Percentiles rank a stretch among this genome's conserved stretches.
Conservation (phyloP, 2,329 filamentous ascomycete species). For the Rhexocercosporidium sp. region DNA sequence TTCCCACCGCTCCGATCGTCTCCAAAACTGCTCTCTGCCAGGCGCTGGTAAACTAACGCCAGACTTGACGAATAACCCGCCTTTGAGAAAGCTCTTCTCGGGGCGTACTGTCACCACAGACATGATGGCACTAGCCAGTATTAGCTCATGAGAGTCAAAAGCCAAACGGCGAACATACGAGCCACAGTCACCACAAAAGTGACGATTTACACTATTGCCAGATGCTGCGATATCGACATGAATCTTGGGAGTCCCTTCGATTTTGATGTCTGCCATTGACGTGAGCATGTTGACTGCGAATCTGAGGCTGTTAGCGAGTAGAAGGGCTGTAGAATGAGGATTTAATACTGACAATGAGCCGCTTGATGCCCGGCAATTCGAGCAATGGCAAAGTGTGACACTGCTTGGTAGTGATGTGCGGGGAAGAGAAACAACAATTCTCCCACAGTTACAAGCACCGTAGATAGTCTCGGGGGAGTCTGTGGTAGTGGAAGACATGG, state of each 20-base stretch:
- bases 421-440: conserved; percentile 19
- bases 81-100: conserved; percentile 18
- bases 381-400: conserved; percentile 21
- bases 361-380: conserved; percentile 22
- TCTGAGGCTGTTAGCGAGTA: not conserved
- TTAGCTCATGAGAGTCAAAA: not conserved
- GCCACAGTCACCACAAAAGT: conserved; percentile 28
- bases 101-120: conserved; percentile 13
- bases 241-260: conserved; percentile 22
- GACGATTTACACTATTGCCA: conserved; percentile 18
- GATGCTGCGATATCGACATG: conserved; percentile 15
- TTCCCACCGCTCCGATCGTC: conserved; percentile 22
- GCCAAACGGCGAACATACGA: conserved; percentile 7
- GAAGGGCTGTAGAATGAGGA: not conserved
- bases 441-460: conserved; percentile 25
- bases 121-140: conserved; percentile 17
- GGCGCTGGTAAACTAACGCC: conserved; percentile 19
- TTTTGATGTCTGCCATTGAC: conserved; percentile 14
- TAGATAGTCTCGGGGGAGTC: conserved; percentile 13
- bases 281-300: conserved; percentile 20
- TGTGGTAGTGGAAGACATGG: conserved; percentile 2
- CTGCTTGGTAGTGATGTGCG: conserved; percentile 12
- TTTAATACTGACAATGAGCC: not conserved
- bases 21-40: conserved; percentile 21
- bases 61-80: conserved; percentile 23